phyloP scores from a whole-genome alignment of 768 basidiomycete species.

The Suillus alpinus region DNA sequence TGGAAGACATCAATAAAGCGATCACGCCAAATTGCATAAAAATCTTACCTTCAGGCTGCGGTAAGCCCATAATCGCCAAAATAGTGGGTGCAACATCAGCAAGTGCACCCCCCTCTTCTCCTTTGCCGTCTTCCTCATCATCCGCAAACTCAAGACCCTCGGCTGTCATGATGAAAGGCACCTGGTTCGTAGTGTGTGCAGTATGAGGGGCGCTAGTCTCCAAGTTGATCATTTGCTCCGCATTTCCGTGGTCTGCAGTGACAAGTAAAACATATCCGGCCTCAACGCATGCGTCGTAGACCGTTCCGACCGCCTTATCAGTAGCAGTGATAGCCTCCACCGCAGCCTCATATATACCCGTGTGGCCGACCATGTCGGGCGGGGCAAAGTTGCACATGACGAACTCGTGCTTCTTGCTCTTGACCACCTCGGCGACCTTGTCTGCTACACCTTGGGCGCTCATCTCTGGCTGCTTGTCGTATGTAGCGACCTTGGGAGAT shows the following conservation, averaged over 20 bases:
- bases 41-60: slow-evolving; percentile 65
- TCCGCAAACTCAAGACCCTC: slow-evolving; percentile 51
- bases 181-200: slow-evolving; percentile 83
- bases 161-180: slow-evolving; percentile 87
- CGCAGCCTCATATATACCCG: slow-evolving; percentile 88
- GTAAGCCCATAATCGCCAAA: slow-evolving; percentile 71
- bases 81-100: slow-evolving; percentile 92
- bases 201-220: slow-evolving; percentile 87
- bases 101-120: slow-evolving; percentile 70
- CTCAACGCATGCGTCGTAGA: slow-evolving; percentile 81
- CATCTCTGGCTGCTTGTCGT: slow-evolving; percentile 91
- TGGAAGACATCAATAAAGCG: slow-evolving; percentile 2
- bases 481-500: slow-evolving; percentile 92
- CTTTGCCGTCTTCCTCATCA: slow-evolving; percentile 48
- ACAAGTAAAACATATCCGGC: slow-evolving; percentile 85
- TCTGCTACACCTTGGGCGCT: slow-evolving; percentile 85
- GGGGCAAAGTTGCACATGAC: slow-evolving; percentile 99
- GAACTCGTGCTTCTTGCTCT: slow-evolving; percentile 70
- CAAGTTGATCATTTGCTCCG: slow-evolving; percentile 88
- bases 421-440: slow-evolving; percentile 86
- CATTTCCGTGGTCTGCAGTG: slow-evolving; percentile 95
- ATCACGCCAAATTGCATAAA: background rate
- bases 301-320: slow-evolving; percentile 83
- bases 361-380: slow-evolving; percentile 97
- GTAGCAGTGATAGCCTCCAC: slow-evolving; percentile 86